Percentiles rank a stretch among this genome's conserved stretches.
These are phyloP conservation scores for Ustilago hordei DNA, from an alignment of 1,284 basidiomycete species.

Conservation along the genomic window DNA sequence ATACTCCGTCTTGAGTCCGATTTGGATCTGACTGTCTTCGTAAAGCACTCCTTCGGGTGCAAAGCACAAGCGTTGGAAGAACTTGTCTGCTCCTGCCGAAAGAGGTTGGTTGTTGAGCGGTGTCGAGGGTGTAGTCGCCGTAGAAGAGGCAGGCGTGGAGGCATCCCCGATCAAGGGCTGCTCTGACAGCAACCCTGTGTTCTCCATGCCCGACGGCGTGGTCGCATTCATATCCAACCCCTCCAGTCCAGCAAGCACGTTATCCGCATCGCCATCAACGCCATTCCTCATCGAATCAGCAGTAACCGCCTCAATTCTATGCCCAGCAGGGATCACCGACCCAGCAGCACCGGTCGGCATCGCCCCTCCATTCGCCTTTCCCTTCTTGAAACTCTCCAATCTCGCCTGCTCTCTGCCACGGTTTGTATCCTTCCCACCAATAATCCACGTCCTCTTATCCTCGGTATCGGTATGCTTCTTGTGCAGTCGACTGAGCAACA, in stretches of 20 bases:
- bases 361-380: constrained; percentile 64
- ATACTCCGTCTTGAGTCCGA: constrained; percentile 95
- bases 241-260: constrained; percentile 81
- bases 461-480: constrained; percentile 81
- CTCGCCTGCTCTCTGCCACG: constrained; percentile 78
- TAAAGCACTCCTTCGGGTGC: constrained; percentile 89
- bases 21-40: constrained; percentile 93
- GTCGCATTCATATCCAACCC: constrained; percentile 79
- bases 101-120: constrained; percentile 24
- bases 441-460: constrained; percentile 94
- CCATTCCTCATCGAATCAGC: constrained; percentile 46
- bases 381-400: constrained; percentile 71
- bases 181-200: constrained; percentile 26
- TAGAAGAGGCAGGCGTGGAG: constrained; percentile 20
- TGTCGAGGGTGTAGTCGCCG: constrained; percentile 36
- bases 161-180: constrained; percentile 40
- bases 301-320: constrained; percentile 49
- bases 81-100: constrained; percentile 72
- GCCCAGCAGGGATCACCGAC: constrained; percentile 54
- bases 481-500: constrained; percentile 85
- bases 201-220: constrained; percentile 47
- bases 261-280: constrained; percentile 69
- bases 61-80: constrained; percentile 88
- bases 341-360: constrained; percentile 59
- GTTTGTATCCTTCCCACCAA: constrained; percentile 92